A percentile compares a stretch with the other conserved stretches of the same genome.
Evolutionary conservation across 192 early-diverging fungal genomes (phyloP).

Genomic region (Gaertneriomyces semiglobifer): DNA sequence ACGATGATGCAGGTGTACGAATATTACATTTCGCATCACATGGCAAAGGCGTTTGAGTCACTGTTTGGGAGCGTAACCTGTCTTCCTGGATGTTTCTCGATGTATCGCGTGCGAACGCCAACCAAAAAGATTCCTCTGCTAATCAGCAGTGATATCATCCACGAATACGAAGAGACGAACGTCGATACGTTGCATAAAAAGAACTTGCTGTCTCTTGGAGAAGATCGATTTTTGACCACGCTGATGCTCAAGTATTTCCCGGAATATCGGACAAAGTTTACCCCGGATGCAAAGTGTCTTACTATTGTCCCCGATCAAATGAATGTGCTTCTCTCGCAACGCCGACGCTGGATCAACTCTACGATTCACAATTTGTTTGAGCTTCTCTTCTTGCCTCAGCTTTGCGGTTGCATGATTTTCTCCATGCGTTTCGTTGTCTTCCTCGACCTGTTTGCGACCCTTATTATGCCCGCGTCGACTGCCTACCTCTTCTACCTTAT

Average conservation of each 20-base stretch:
- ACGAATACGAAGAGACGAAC: constrained; percentile 84
- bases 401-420: constrained; percentile 97
- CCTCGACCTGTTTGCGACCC: constrained; percentile 87
- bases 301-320: constrained; percentile 92
- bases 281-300: constrained; percentile 83
- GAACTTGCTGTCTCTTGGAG: constrained; percentile 91
- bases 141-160: constrained; percentile 78
- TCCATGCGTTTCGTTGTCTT: constrained; percentile 96
- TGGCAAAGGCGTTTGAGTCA: constrained; percentile 97
- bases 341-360: constrained; percentile 98
- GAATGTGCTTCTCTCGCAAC: constrained; percentile 84
- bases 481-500: constrained; percentile 61
- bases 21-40: constrained; percentile 96
- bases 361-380: constrained; percentile 97
- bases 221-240: constrained; percentile 89
- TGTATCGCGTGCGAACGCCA: constrained; percentile 92
- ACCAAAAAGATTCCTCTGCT: constrained; percentile 81
- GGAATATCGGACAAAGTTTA: constrained; percentile 91
- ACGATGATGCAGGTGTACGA: constrained; percentile 99
- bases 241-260: constrained; percentile 88
- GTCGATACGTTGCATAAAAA: constrained; percentile 97
- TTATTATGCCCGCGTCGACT: constrained; percentile 89
- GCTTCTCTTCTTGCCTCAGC: constrained; percentile 84
- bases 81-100: constrained; percentile 96
- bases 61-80: constrained; percentile 96